Base-by-base conservation (phyloP, 2,329 filamentous ascomycete genomes). In the Paramyrothecium sp. region DNA sequence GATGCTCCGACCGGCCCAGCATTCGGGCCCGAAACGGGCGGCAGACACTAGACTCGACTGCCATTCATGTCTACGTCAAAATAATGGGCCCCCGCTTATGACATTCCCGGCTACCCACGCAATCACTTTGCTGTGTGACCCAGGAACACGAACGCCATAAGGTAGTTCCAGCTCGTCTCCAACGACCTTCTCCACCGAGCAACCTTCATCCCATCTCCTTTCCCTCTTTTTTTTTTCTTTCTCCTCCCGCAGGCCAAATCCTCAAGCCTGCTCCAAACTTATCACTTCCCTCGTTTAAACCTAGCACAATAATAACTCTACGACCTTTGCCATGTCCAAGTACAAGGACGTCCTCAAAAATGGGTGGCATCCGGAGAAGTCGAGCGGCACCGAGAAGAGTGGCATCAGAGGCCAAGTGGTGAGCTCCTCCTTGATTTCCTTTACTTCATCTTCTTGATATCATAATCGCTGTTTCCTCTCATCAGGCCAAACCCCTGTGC, bases 341-440 rank as follows among this genome's bases (percentile, higher is more conserved):
- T 75, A 78, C 69, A 81, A 79, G 60, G 75, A 76, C 48, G 66
- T 79, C 17, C 70, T 81, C 60, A 83, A 83, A 67, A 74, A 75
- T n/a, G 77, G 79, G 7, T 84, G 80, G 81, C 78, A 80, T 58
- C 76, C 80, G 2, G 80, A 82, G 55, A 81, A 81, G 62, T 44
- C 61, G 21, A 74, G 73, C 26, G 65, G 67, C 8, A 61, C 67
- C 10, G 26, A 30, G 26, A 30, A 30, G 26, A 30, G 26, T 10
- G 26, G 26, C 1, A 51, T 84, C 51, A 81, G 71, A 65, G 61
- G 61, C 57, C 61, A 63, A 65, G 73, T 81, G 59, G 82, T 84
- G 13, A 44, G 38, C n/a, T 44, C 13, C n/a, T 44, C 38, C 38
- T 44, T 44, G n/a, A 71, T 59, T 78, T 70, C 51, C 16, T 51